phyloP scores from a whole-genome alignment of 345 rosid genomes.

The Brassica rapa region DNA sequence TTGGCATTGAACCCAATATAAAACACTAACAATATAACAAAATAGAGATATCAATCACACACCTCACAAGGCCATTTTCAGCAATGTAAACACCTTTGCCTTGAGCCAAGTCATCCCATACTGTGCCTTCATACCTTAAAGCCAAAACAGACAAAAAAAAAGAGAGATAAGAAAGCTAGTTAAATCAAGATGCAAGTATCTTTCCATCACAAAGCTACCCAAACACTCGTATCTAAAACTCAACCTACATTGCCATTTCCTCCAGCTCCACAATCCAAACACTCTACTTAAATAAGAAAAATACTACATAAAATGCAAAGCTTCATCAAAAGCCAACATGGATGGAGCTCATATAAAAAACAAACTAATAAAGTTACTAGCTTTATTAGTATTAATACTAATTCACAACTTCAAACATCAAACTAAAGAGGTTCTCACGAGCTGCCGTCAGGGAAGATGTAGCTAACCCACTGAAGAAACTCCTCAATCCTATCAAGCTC shows the following conservation, averaged over 20 bases:
- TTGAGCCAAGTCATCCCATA: conserved; percentile 96
- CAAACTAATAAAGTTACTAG: conserved; percentile 10
- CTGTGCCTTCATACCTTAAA: conserved; percentile 86
- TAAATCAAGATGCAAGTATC: conserved; percentile 9
- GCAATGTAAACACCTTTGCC: conserved; percentile 94
- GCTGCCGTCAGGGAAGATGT: conserved; percentile 87
- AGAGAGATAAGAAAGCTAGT: conserved; percentile 5
- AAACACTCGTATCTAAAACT: background rate
- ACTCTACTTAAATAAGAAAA: background rate
- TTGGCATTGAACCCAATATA: background rate
- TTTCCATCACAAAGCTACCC: conserved; percentile 6
- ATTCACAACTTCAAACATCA: background rate
- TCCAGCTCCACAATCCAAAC: background rate
- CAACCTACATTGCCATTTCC: conserved; percentile 14
- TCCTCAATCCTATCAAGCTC: conserved; percentile 94
- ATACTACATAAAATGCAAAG: background rate
- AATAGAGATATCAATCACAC: background rate
- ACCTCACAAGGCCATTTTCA: conserved; percentile 84
- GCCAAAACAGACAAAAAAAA: background rate
- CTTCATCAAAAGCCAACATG: background rate
- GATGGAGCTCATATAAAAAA: background rate
- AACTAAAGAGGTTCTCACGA: conserved; percentile 43
- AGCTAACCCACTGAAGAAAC: conserved; percentile 91
- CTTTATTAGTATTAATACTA: background rate
- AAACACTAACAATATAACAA: background rate